Conservation (phyloP, 768 basidiomycete genomes). For the Agaricus subrufescens region DNA sequence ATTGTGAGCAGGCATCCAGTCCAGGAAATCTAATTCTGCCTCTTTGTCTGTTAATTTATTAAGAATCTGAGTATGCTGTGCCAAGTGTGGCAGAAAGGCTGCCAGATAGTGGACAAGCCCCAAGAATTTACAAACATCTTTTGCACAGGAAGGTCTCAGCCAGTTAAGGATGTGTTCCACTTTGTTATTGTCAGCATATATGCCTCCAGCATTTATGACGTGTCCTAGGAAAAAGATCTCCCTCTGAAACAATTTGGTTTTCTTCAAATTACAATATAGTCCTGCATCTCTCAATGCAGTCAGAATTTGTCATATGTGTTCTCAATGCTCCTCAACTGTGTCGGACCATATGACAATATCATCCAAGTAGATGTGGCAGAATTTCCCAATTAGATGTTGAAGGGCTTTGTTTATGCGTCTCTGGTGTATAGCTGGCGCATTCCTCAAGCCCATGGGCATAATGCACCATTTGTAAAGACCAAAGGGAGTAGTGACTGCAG, state of each 20-base stretch:
- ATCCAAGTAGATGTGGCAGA: conserved; percentile 21
- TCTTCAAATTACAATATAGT: too few relatives aligned
- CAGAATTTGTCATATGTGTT: conserved; percentile 5
- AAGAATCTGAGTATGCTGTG: too few relatives aligned
- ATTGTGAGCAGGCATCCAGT: too few relatives aligned
- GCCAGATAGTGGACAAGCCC: conserved; percentile 12
- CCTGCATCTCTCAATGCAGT: conserved; percentile 2
- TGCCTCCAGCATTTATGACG: conserved; percentile 28
- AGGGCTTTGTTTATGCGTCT: conserved; percentile 20
- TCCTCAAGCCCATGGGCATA: conserved; percentile 24
- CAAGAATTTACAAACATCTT: conserved; percentile 8
- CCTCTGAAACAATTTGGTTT: conserved; percentile 12
- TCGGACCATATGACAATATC: conserved; percentile 21
- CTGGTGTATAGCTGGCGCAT: conserved; percentile 19
- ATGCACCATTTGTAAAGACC: conserved; percentile 38
- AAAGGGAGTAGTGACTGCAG: conserved; percentile 31
- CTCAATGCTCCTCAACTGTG: conserved; percentile 11
- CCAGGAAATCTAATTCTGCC: too few relatives aligned
- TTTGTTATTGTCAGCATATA: conserved; percentile 16
- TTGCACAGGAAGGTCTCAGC: conserved; percentile 11
- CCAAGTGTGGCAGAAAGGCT: conserved; percentile 6
- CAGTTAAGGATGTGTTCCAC: conserved; percentile 20
- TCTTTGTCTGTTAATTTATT: too few relatives aligned
- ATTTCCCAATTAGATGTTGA: conserved; percentile 12
- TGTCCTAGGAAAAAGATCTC: conserved; percentile 28